Evolutionary conservation across 2,329 filamentous ascomycete genomes (phyloP), one percentile per base, ranked within the genome.

Genomic region (Cadophora sp.): DNA sequence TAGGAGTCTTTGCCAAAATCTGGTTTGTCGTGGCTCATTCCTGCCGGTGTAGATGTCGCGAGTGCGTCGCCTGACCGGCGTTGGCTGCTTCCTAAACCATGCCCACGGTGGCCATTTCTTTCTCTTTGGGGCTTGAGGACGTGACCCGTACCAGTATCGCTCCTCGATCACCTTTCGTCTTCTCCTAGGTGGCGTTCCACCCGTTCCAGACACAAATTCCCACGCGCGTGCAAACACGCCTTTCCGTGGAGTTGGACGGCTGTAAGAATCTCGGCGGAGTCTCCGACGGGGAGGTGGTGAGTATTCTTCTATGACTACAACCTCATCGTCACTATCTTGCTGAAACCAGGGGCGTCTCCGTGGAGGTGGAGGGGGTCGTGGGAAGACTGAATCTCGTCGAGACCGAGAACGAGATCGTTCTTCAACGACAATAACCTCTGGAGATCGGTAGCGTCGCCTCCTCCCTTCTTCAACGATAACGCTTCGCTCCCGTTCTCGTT

Each of bases 11-110:
- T 22, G 29, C 8, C 53, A 9, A 22, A 34, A 14, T 11, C 29
- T 29, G 12, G 56, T 6, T n/a, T 27, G n/a, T 26, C 56, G 34
- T n/a, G n/a, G n/a, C n/a, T 60, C 24, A 22, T 24, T 16, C 4
- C 22, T 19, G 8, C 19, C 5, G 7, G 22, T 5, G 29, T 56
- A 56, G 8, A 56, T 56, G 14, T 56, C 51, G 27, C 51, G 51
- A 58, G 53, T 58, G 8, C 19, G 16, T 37, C 53, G 53, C 8
- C 53, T 58, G 3, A 27, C 24, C 11, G 37, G 56, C 1, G n/a
- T 16, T n/a, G 56, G 56, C 22, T 40, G n/a, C 14, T 60, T 60
- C 37, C n/a, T 16, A 34, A 60, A 60, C 56, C 56, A 60, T 27
- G 56, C 56, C 56, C 56, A 46, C 3, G 56, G 56, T 12, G 56